Conservation (phyloP, 2,329 filamentous ascomycete genomes). For the Penicillium sp. region DNA sequence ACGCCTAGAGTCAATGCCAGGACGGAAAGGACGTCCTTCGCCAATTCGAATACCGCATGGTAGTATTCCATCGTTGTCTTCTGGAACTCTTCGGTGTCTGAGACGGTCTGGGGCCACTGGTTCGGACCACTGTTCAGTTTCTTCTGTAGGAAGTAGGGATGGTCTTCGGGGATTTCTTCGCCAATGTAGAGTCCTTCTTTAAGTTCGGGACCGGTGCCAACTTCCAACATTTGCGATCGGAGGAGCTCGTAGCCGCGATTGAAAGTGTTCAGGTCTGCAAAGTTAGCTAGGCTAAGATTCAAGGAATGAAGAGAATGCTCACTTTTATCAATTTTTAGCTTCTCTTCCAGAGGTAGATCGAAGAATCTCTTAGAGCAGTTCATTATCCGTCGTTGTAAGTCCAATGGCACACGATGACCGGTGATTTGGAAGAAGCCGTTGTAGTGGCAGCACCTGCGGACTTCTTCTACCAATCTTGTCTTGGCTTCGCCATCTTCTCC, state of each 20-base stretch:
- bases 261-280: slow-evolving; percentile 38
- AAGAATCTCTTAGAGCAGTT: slow-evolving; percentile 44
- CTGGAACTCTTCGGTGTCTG: slow-evolving; percentile 35
- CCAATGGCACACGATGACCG: slow-evolving; percentile 41
- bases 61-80: slow-evolving; percentile 45
- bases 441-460: slow-evolving; percentile 29
- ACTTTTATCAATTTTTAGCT: slow-evolving; percentile 39
- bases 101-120: slow-evolving; percentile 36
- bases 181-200: slow-evolving; percentile 49
- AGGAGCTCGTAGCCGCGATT: slow-evolving; percentile 48
- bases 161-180: slow-evolving; percentile 41
- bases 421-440: slow-evolving; percentile 51
- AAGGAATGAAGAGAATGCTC: background rate
- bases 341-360: slow-evolving; percentile 42
- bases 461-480: slow-evolving; percentile 26
- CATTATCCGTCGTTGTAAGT: slow-evolving; percentile 42
- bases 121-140: slow-evolving; percentile 44
- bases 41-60: slow-evolving; percentile 37
- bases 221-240: slow-evolving; percentile 45
- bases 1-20: slow-evolving; percentile 45
- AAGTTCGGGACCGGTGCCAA: slow-evolving; percentile 44
- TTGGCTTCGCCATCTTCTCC: slow-evolving; percentile 30
- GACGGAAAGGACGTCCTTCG: slow-evolving; percentile 44
- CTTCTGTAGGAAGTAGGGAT: slow-evolving; percentile 40
- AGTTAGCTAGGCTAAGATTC: background rate